Conservation (phyloP, 495 filamentous ascomycete genomes). For the Usnea hakonensis region DNA sequence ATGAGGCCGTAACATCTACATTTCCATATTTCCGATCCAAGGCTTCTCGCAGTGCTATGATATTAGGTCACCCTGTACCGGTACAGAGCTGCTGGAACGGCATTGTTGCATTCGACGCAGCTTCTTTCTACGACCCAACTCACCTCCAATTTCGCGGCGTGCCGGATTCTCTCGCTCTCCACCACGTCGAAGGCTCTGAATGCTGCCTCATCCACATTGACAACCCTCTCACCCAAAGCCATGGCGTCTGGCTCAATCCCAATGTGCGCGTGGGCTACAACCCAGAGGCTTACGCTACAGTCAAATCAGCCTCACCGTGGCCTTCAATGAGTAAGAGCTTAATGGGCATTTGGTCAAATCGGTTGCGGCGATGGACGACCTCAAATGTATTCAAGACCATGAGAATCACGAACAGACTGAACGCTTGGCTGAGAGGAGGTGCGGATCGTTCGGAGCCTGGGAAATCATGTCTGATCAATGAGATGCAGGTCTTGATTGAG, state of each 20-base stretch:
- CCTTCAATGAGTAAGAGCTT: constrained; percentile 30
- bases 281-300: constrained; percentile 46
- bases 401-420: constrained; percentile 34
- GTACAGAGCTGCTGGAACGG: constrained; percentile 83
- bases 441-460: constrained; percentile 43
- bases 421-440: constrained; percentile 35
- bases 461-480: constrained; percentile 65
- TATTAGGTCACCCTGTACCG: constrained; percentile 49
- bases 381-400: constrained; percentile 31
- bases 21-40: constrained; percentile 72
- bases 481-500: constrained; percentile 71
- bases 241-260: constrained; percentile 72
- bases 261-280: constrained; percentile 69
- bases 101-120: constrained; percentile 54
- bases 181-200: constrained; percentile 70
- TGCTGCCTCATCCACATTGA: constrained; percentile 80
- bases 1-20: constrained; percentile 52
- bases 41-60: constrained; percentile 51
- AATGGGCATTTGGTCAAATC: constrained; percentile 50
- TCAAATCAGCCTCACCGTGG: constrained; percentile 40
- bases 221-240: constrained; percentile 44
- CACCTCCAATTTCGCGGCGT: constrained; percentile 63
- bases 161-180: constrained; percentile 55
- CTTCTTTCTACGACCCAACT: constrained; percentile 45
- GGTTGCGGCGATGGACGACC: constrained; percentile 44